Evolutionary conservation across 164 flowering plant genomes (phyloP), one percentile per base, ranked within the genome.

Genomic region (Annona cherimola): DNA sequence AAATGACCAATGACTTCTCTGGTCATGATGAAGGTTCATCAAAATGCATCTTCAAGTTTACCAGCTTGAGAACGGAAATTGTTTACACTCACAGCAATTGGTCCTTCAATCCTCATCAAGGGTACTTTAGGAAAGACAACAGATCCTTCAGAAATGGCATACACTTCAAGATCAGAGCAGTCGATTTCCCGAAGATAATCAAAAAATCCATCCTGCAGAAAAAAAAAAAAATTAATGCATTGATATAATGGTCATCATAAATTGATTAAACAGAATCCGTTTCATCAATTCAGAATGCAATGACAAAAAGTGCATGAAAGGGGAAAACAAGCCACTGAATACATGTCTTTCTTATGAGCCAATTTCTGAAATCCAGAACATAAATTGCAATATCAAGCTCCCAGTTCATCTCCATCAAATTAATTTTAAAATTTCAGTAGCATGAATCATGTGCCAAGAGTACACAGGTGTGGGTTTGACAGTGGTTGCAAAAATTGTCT

Each of bases 81-180:
- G 39, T 62, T 42, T 55, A 43, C 50, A 93, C 99, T 89, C 76
- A 96, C 99, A 68, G 95, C 91, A 70, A 90, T 63, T 59, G 98
- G 96, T 45, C 99, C 99, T 87, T 89, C 97, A 79, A 96, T 80
- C 79, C 98, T 89, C 82, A 96, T 18, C 67, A 96, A 81, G 41
- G 99, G 99, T 45, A 92, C 88, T 81, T 90, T 90, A 14, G 99
- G 99, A 72, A 93, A 96, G 76, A 93, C 98, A 82, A 87, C 94
- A 3, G 92, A 83, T 64, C 99, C 99, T 83, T 96, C 99, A 45
- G 93, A 57, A 79, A 89, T 70, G 72, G 97, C 85, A 86, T 89
- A 85, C 63, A 96, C 92, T 85, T 92, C 97, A 77, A 96, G 88
- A 74, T 88, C 94, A 61, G 98, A 90, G 78, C 99, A 93, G 77